Evolutionary conservation across 1,284 basidiomycete species (phyloP), one percentile per base, ranked within the genome.

Genomic region (Psilocybe mexicana): DNA sequence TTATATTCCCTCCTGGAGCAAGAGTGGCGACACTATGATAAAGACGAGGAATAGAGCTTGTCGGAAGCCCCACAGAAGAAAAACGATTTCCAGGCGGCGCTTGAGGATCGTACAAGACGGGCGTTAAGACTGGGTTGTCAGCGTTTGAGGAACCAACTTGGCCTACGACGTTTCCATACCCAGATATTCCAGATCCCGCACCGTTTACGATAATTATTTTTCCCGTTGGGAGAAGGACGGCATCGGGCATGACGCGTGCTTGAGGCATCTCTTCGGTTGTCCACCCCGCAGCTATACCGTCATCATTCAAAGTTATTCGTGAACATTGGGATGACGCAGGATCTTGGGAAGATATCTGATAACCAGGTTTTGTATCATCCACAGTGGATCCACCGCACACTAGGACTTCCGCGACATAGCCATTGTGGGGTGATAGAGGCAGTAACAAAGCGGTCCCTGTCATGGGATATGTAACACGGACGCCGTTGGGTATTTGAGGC

Each of bases 381-480:
- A 91, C 72, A 14, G 78, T 74, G 1, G 90, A 92, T 7, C 92
- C 92, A 18, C 92, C 92, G 58, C 92, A 94, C 30, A 94, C 72
- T 14, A 94, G 75, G 40, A 94, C 74, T 63, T 90, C 87, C 0
- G 92, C 81, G 2, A 77, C 76, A 63, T 90, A 93, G 58, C 79
- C 69, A 65, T 87, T 86, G 12, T 79, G 77, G 4, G 83, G 80
- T 2, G 79, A 81, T 4, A 94, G 75, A 6, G 92, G 91, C 2
- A 94, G 81, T 18, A 94, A 77, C 23, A 90, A 67, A 2, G 77
- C 88, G 8, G 87, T 87, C 23, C 87, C 90, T 18, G 88, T 79
- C 84, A 90, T 90, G 0, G 92, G 92, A 70, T 94, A 94, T 0
- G 90, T 92, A 36, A 93, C 83, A 18, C 88, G 87, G 11, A 93